phyloP scores from a whole-genome alignment of 306 rosid species.

The Vicia sativa region DNA sequence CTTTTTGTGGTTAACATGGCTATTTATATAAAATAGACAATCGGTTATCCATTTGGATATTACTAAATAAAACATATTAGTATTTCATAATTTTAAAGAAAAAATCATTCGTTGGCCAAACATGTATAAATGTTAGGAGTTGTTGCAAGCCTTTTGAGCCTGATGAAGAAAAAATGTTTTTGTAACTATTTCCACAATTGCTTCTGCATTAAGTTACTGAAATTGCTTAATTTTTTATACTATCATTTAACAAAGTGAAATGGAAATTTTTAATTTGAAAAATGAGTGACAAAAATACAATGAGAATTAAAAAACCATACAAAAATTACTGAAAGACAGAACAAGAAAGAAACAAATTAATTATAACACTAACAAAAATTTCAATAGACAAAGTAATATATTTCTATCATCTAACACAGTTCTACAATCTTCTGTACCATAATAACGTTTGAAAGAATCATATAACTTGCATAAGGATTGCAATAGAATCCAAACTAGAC shows the following conservation, averaged over 20 bases:
- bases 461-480: slow-evolving; percentile 28
- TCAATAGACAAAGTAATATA: slow-evolving; percentile 30
- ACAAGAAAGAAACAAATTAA: background rate
- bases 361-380: background rate
- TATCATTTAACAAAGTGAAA: no score
- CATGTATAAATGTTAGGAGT: background rate
- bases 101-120: background rate
- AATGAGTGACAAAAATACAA: no score
- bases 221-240: no score
- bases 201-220: no score
- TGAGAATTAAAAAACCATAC: no score
- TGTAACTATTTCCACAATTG: no score
- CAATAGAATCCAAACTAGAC: slow-evolving; percentile 36
- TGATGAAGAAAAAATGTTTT: no score
- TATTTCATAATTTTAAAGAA: background rate
- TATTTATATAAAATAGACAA: background rate
- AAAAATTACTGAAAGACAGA: no score
- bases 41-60: background rate
- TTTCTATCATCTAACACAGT: slow-evolving; percentile 29
- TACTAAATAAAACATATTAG: background rate
- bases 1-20: background rate
- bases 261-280: no score
- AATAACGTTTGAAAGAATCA: slow-evolving; percentile 40
- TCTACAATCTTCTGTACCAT: slow-evolving; percentile 41
- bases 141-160: background rate